Evolutionary conservation across 106 monocot species (phyloP).

Genomic region (Triglochin maritima): DNA sequence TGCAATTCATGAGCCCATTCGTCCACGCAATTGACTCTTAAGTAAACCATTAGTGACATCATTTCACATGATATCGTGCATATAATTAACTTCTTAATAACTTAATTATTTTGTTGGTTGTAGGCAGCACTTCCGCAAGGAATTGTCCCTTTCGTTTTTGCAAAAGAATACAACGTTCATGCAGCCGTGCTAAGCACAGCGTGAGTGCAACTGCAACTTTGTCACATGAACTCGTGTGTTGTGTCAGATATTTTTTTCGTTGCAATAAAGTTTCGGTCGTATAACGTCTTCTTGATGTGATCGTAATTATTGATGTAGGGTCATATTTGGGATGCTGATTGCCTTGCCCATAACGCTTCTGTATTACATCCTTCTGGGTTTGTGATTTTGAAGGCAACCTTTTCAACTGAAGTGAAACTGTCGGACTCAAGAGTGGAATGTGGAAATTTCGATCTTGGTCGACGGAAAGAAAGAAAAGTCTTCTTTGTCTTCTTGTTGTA

Average conservation of each 20-base stretch:
- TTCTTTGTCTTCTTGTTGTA: too few relatives aligned
- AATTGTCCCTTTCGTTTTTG: slow-evolving; percentile 25
- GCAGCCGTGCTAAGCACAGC: slow-evolving; percentile 19
- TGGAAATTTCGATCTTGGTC: too few relatives aligned
- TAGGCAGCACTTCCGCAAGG: slow-evolving; percentile 23
- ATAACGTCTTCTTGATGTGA: too few relatives aligned
- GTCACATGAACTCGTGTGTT: neutral
- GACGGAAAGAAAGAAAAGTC: too few relatives aligned
- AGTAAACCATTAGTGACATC: too few relatives aligned
- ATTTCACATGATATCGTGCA: too few relatives aligned
- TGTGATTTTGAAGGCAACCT: slow-evolving; percentile 2
- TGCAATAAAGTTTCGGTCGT: neutral
- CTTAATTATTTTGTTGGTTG: neutral
- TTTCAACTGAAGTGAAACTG: too few relatives aligned
- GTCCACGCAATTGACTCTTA: too few relatives aligned
- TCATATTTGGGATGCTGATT: slow-evolving; percentile 46
- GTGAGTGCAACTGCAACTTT: slow-evolving; percentile 6
- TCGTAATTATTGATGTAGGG: slow-evolving; percentile 11
- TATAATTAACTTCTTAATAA: neutral
- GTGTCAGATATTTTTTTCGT: neutral
- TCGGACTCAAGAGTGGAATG: too few relatives aligned
- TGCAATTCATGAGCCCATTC: too few relatives aligned
- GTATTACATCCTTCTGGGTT: slow-evolving; percentile 39
- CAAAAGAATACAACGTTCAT: slow-evolving; percentile 22
- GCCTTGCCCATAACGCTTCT: slow-evolving; percentile 39